Evolutionary conservation across 1,284 basidiomycete species (phyloP), one percentile per base, ranked within the genome.

Genomic region (Apiotrichum porosum): DNA sequence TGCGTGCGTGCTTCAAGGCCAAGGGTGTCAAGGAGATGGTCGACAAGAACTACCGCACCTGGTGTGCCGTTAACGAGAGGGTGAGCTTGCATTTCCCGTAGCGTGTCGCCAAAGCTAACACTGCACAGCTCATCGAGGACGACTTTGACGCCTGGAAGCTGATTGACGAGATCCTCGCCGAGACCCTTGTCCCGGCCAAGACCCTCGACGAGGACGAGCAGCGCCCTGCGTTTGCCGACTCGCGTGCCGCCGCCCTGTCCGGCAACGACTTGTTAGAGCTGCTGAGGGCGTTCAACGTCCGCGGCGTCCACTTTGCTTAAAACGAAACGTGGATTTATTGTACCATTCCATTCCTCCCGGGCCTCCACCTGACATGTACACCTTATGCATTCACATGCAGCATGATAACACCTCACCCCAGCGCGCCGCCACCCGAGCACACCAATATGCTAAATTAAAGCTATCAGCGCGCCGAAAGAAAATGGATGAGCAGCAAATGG

Each of bases 21-120:
- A 92, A 88, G 67, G 94, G 94, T 3, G 91, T 98, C 13, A 80
- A 88, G 65, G 88, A 93, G 61, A 88, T 98, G 86, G 73, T 97
- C 54, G 93, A 97, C 73, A 82, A 82, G 63, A 98, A 97, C 71
- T 88, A 88, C 79, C 83, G 84, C 71, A 95, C 92, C n/a, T 95
- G 89, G 86, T 86, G 88, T 64, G 82, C 90, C 3, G 80, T 88
- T 64, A 83, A 85, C 56, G 80, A 85, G 60, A 79, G 81, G 78
- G 87, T 86, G 56, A 53, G 78, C n/a, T n/a, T n/a, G n/a, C n/a
- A n/a, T n/a, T n/a, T n/a, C n/a, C n/a, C n/a, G n/a, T n/a, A n/a
- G n/a, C n/a, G n/a, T n/a, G n/a, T 74, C 14, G 24, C 10, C 23
- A 4, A 30, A 9, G 23, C 9, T 9, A 5, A 28, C 12, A 9